Percentiles rank a stretch among this genome's conserved stretches.
phyloP scores from a whole-genome alignment of 1,284 basidiomycete genomes.

The Butyriboletus regius region DNA sequence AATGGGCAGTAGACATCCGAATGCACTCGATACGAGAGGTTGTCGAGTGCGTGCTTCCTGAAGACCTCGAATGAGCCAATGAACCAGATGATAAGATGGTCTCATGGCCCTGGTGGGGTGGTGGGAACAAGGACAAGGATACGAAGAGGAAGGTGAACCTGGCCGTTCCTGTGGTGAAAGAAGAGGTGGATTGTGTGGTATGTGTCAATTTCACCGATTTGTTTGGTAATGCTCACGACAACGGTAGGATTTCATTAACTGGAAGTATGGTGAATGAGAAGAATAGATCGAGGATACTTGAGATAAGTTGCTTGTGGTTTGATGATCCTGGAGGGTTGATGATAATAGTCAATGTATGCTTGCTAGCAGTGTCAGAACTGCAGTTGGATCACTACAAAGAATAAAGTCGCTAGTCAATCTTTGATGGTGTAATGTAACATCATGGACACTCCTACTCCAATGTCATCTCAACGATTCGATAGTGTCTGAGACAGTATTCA shows the following conservation, averaged over 20 bases:
- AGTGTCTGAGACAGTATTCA: no score
- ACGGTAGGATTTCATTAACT: constrained; percentile 57
- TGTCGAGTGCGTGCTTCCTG: constrained; percentile 63
- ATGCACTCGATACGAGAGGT: constrained; percentile 73
- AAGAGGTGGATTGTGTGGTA: constrained; percentile 37
- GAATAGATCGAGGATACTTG: not conserved
- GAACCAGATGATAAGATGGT: constrained; percentile 15
- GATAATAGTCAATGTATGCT: no score
- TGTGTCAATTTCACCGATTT: constrained; percentile 4
- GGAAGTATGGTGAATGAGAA: constrained; percentile 49
- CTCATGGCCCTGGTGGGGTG: constrained; percentile 27
- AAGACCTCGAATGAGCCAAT: constrained; percentile 55
- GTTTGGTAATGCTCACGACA: not conserved
- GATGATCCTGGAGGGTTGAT: no score
- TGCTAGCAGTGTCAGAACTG: no score
- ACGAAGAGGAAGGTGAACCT: constrained; percentile 15
- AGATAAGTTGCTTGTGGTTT: no score
- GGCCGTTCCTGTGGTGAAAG: constrained; percentile 41
- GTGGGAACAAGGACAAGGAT: constrained; percentile 17
- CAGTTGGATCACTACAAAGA: no score
- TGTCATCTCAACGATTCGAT: no score
- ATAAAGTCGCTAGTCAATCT: no score
- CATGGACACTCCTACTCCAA: no score
- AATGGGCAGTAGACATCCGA: constrained; percentile 75
- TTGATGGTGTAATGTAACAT: no score